Conservation (phyloP, 352 stramenopile genomes). For the Phytophthora tubulina region DNA sequence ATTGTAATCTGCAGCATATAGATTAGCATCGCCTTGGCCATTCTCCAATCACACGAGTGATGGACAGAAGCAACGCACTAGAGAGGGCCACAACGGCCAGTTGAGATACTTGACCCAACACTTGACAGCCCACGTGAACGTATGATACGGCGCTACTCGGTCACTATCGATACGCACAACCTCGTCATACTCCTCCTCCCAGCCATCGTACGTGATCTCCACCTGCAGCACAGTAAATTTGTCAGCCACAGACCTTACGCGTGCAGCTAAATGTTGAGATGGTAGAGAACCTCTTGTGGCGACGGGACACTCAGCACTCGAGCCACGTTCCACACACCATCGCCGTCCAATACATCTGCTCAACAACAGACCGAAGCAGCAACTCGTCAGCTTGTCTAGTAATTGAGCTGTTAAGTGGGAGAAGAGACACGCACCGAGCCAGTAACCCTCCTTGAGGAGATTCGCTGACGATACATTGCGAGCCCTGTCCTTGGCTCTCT, state of each 20-base stretch:
- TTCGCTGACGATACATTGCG: constrained; percentile 2
- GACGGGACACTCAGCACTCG: constrained; percentile 51
- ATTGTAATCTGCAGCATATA: constrained; percentile 62
- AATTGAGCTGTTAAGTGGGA: not conserved
- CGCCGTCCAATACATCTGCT: constrained; percentile 69
- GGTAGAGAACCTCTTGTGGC: constrained; percentile 22
- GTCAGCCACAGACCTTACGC: not conserved
- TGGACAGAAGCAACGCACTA: constrained; percentile 42
- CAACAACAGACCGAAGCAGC: not conserved
- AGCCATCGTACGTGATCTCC: constrained; percentile 78
- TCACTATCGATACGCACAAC: constrained; percentile 62
- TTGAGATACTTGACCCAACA: constrained; percentile 88
- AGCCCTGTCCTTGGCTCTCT: not conserved
- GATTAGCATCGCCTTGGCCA: not conserved
- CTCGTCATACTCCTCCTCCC: constrained; percentile 66
- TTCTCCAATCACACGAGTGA: not conserved
- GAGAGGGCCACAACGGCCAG: constrained; percentile 76
- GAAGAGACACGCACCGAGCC: constrained; percentile 29
- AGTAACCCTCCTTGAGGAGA: constrained; percentile 38
- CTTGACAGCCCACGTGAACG: constrained; percentile 82
- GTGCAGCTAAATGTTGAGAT: not conserved
- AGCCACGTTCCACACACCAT: constrained; percentile 78
- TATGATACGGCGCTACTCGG: constrained; percentile 77
- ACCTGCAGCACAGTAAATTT: constrained; percentile 42
- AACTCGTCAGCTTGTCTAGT: not conserved